phyloP scores from a whole-genome alignment of 2,329 filamentous ascomycete species.

The Ramularia collo-cygni region DNA sequence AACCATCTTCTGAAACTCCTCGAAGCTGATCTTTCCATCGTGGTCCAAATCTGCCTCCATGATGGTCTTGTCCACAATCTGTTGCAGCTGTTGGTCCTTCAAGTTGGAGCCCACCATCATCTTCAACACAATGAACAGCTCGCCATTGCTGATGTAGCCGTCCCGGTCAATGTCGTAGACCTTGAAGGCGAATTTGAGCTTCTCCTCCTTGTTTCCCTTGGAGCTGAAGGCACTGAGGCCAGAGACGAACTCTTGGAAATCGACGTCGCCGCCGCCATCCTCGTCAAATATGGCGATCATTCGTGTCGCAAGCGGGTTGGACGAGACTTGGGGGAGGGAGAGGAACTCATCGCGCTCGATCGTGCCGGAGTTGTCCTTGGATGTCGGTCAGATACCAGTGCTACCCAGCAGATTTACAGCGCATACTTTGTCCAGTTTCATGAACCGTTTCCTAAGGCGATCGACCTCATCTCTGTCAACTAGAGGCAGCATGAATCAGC shows the following conservation, averaged over 20 bases:
- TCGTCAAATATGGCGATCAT: constrained; percentile 99
- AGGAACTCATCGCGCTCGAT: constrained; percentile 99
- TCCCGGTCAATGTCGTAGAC: constrained; percentile 99
- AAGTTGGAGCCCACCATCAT: constrained; percentile 99
- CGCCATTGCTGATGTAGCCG: constrained; percentile 96
- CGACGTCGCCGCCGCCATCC: constrained; percentile 93
- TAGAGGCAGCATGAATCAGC: constrained; percentile 33
- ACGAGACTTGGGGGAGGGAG: constrained; percentile 92
- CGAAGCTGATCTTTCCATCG: constrained; percentile 97
- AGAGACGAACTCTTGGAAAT: constrained; percentile 97
- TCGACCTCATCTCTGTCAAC: constrained; percentile 98
- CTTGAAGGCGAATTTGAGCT: constrained; percentile 95
- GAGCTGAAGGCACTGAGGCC: constrained; percentile 92
- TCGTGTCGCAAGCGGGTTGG: constrained; percentile 92
- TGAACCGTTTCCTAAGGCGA: constrained; percentile 90
- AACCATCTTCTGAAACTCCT: constrained; percentile 98
- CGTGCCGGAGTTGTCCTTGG: constrained; percentile 93
- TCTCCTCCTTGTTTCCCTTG: constrained; percentile 99
- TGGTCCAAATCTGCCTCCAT: constrained; percentile 97
- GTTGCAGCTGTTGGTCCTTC: constrained; percentile 97
- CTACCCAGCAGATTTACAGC: background rate
- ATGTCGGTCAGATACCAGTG: constrained; percentile 7
- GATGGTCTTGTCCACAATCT: constrained; percentile 99
- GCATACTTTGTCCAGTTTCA: constrained; percentile 95
- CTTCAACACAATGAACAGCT: constrained; percentile 98